These are phyloP conservation scores for Ceratobasidium sp. DNA, from an alignment of 1,284 basidiomycete species.

Conservation along the genomic window DNA sequence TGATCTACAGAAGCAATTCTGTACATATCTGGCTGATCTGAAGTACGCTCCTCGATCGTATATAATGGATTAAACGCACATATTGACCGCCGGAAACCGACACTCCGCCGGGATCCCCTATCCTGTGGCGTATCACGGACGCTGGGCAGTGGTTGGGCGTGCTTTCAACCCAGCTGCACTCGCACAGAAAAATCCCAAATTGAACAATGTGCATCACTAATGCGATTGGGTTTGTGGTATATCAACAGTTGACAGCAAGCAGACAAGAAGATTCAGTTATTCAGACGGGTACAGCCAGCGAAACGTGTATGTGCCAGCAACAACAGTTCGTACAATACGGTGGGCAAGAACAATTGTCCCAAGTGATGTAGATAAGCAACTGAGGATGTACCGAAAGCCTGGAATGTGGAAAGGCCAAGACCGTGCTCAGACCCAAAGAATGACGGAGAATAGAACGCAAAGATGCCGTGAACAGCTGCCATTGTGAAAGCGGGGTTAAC, in stretches of 20 bases:
- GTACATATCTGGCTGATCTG: not conserved
- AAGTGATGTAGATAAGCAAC: conserved; percentile 34
- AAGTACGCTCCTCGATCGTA: not conserved
- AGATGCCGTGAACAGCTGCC: not conserved
- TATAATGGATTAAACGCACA: not conserved
- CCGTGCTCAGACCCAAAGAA: not conserved
- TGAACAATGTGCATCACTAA: not conserved
- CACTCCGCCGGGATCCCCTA: not conserved
- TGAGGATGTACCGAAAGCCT: conserved; percentile 4
- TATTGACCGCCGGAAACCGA: conserved; percentile 8
- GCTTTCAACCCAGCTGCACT: not conserved
- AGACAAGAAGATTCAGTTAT: not conserved
- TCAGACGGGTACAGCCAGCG: conserved; percentile 4
- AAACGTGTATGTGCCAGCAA: conserved; percentile 14
- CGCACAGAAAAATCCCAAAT: not conserved
- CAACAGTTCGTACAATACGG: conserved; percentile 37
- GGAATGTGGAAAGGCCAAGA: conserved; percentile 5
- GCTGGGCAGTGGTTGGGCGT: not conserved
- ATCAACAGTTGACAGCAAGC: not conserved
- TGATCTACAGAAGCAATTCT: not conserved
- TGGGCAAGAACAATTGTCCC: conserved; percentile 38
- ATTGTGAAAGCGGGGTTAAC: not conserved
- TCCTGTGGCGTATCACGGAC: not conserved
- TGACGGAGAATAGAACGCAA: conserved; percentile 11
- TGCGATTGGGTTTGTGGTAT: not conserved